Base-by-base conservation (phyloP, 352 stramenopile species). In the Lagenidium sp. region DNA sequence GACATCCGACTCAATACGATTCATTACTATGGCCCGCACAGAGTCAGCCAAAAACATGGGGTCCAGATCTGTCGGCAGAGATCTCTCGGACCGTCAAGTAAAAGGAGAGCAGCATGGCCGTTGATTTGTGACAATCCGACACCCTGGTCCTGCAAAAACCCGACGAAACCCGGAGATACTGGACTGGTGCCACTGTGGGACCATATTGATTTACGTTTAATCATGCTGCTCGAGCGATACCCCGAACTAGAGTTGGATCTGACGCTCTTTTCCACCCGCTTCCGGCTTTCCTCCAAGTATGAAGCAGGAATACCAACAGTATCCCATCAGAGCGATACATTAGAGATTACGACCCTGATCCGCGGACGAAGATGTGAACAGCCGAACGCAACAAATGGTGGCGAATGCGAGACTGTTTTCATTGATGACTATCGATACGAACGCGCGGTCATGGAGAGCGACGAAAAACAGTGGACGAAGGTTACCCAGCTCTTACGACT, bases 371-470 rank as follows among this genome's bases (percentile, higher is more conserved):
- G 18, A 3, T 59, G 50, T n/a, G 36, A 31, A 7, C 10, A 4
- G 4, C 4, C 3, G 5, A n/a, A n/a, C n/a, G n/a, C n/a, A n/a
- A n/a, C n/a, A n/a, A n/a, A n/a, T n/a, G n/a, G n/a, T n/a, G 4
- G 19, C 4, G 10, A 20, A 7, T 49, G 37, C 32, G 19, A 18
- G 25, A 64, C 55, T 1, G 21, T 60, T 1, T 51, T 56, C 15
- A 12, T 64, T 0, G 55, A 64, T 37, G 55, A 64, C 7, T 53
- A 56, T 25, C 50, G 55, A 11, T 64, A 64, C 47, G 46, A 57
- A 20, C 25, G 44, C 1, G 42, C 18, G 18, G 22, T 24, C 12
- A n/a, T 60, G 1, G 44, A 44, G 18, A 47, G 20, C 18, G 24
- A 50, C 30, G 16, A 18, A 1, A 18, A 38, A n/a, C n/a, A 23